Evolutionary conservation across 805 yeast genomes (phyloP).

Genomic region (Candida mattraensis): DNA sequence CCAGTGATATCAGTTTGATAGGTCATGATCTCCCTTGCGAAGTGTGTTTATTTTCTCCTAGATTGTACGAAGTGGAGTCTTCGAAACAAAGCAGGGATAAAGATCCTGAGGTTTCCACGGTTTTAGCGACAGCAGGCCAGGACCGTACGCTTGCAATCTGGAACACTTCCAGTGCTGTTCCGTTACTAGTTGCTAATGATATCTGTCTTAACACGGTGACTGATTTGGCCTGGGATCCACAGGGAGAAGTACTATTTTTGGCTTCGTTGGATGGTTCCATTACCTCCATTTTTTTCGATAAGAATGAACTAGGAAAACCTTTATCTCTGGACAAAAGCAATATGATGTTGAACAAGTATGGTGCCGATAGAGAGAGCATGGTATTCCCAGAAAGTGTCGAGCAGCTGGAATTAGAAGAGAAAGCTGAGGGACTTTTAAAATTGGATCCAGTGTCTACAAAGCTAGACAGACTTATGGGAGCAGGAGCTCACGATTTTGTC

Average conservation of each 20-base stretch:
- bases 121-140: conserved; percentile 95
- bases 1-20: conserved; percentile 65
- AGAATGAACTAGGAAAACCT: conserved; percentile 56
- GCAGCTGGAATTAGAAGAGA: conserved; percentile 73
- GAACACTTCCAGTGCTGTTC: conserved; percentile 76
- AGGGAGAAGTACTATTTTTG: conserved; percentile 69
- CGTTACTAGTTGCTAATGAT: conserved; percentile 77
- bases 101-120: conserved; percentile 47
- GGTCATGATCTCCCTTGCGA: conserved; percentile 89
- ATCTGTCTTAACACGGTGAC: conserved; percentile 77
- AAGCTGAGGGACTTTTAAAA: conserved; percentile 37
- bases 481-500: conserved; percentile 6
- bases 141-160: conserved; percentile 86
- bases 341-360: conserved; percentile 74
- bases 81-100: conserved; percentile 19
- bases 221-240: conserved; percentile 86
- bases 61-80: conserved; percentile 46
- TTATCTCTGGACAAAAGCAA: conserved; percentile 68
- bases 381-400: conserved; percentile 85
- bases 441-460: conserved; percentile 24
- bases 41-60: conserved; percentile 73
- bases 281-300: conserved; percentile 62
- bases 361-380: conserved; percentile 82
- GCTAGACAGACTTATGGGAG: conserved; percentile 44
- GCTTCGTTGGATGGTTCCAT: conserved; percentile 87